Evolutionary conservation across 768 basidiomycete species (phyloP).

Genomic region (Trametes coccinea): DNA sequence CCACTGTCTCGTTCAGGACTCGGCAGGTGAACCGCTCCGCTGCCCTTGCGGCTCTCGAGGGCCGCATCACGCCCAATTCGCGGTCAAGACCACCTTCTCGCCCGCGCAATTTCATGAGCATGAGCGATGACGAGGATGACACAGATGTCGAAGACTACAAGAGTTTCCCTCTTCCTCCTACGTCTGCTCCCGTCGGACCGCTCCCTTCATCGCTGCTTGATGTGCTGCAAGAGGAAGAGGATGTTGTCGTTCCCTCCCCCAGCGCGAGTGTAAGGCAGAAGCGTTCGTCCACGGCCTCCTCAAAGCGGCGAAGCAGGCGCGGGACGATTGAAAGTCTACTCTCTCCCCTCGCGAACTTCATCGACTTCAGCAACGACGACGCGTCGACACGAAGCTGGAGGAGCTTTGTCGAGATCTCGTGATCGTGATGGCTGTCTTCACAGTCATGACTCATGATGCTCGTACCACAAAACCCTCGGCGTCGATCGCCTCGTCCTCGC

Average conservation of each 20-base stretch:
- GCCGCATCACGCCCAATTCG: conserved; percentile 34
- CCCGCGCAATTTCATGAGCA: conserved; percentile 62
- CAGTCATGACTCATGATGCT: not conserved
- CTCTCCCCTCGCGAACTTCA: conserved; percentile 59
- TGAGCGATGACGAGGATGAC: conserved; percentile 65
- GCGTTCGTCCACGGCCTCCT: conserved; percentile 17
- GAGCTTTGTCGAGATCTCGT: conserved; percentile 60
- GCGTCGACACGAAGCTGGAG: conserved; percentile 55
- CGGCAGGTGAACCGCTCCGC: conserved; percentile 53
- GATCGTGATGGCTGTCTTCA: not conserved
- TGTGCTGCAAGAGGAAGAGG: conserved; percentile 35
- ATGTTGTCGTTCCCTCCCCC: conserved; percentile 21
- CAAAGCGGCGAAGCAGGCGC: conserved; percentile 35
- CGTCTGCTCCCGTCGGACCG: conserved; percentile 1
- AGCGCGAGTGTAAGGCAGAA: not conserved
- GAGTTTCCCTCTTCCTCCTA: conserved; percentile 34
- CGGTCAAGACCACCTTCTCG: conserved; percentile 14
- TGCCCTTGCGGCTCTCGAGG: conserved; percentile 67
- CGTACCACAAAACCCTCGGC: not conserved
- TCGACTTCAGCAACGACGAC: conserved; percentile 55
- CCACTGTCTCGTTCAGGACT: conserved; percentile 46
- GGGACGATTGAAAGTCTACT: conserved; percentile 54
- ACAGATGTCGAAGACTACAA: conserved; percentile 30
- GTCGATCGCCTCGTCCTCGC: not conserved
- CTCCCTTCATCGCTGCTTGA: conserved; percentile 19